Conservation (phyloP, 2,329 filamentous ascomycete species). For the Huntiella decipiens region DNA sequence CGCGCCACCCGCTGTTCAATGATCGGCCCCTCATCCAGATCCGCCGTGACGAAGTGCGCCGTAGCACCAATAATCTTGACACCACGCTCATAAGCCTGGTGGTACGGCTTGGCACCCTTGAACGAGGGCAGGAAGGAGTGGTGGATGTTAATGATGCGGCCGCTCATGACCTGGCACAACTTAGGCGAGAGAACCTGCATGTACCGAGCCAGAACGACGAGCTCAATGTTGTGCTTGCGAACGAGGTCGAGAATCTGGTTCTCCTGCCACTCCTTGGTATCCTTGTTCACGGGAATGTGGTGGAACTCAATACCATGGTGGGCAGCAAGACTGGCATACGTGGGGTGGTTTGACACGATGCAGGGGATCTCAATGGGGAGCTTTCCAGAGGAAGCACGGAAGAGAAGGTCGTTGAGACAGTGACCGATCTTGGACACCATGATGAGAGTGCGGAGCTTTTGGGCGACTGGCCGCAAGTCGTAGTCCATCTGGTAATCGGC, state of each 20-base stretch:
- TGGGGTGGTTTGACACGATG: slow-evolving; percentile 67
- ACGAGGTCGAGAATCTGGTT: slow-evolving; percentile 51
- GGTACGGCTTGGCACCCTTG: slow-evolving; percentile 77
- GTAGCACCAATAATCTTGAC: slow-evolving; percentile 81
- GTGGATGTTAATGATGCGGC: slow-evolving; percentile 81
- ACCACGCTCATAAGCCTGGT: slow-evolving; percentile 69
- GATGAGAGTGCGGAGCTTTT: slow-evolving; percentile 61
- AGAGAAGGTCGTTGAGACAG: slow-evolving; percentile 52
- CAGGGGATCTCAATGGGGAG: slow-evolving; percentile 56
- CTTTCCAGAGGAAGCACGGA: slow-evolving; percentile 57
- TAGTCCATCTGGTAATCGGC: slow-evolving; percentile 49
- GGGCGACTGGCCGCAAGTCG: slow-evolving; percentile 45
- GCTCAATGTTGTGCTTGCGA: slow-evolving; percentile 48
- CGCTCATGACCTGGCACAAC: slow-evolving; percentile 53
- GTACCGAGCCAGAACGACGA: slow-evolving; percentile 66
- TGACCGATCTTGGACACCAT: slow-evolving; percentile 44
- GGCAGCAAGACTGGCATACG: slow-evolving; percentile 47
- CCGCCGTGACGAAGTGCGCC: slow-evolving; percentile 70
- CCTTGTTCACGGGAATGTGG: slow-evolving; percentile 61
- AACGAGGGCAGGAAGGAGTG: slow-evolving; percentile 73
- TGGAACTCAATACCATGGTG: slow-evolving; percentile 63
- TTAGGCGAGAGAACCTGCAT: slow-evolving; percentile 45
- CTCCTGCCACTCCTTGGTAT: slow-evolving; percentile 62
- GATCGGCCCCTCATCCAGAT: slow-evolving; percentile 71
- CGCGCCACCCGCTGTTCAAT: slow-evolving; percentile 68